Base-by-base conservation (phyloP, 1,284 basidiomycete species). In the Puccinia hordei region DNA sequence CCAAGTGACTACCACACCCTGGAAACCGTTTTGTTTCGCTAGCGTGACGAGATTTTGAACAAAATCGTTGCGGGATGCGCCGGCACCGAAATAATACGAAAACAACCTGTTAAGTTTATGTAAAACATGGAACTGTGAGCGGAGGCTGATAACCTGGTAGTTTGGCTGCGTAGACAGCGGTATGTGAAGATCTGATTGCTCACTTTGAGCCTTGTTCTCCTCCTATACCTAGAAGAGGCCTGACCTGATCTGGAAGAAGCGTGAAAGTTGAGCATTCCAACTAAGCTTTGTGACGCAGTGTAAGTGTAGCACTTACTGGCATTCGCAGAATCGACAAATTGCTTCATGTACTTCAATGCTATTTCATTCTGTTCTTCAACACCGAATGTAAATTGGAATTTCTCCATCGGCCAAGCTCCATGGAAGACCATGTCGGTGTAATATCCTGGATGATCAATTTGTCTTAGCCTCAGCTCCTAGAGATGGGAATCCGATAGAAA, bases 131-230 rank as follows among this genome's bases (percentile, higher is more conserved):
- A 49, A 19, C n/a, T n/a, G 30, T 61, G 30, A 61, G 59, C 59
- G 24, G 30, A 35, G 17, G 13, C 17, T 30, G 17, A 61, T 12
- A 59, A 24, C 10, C 12, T 57, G n/a, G n/a, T 12, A 27, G 12
- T 61, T 35, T 17, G 12, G 27, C 17, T 35, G 24, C 24, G n/a
- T n/a, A 57, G 55, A 24, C 13, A 8, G n/a, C 12, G 8, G 55
- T 57, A 3, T 24, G 24, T 27, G 24, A 17, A 59, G 27, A 24
- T 6, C 19, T 57, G 46, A 33, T 30, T 35, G 13, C 59, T 61
- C 30, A 61, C 59, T 15, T 33, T 33, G 59, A 61, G 10, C 59
- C 59, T 61, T 61, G 59, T 15, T 61, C 59, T 61, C 59, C 59
- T 30, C 59, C 59, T 24, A 61, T 13, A 13, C 59, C 59, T 19